Evolutionary conservation across 345 rosid genomes (phyloP), one percentile per base, ranked within the genome.

Genomic region (Lepidium sativum): DNA sequence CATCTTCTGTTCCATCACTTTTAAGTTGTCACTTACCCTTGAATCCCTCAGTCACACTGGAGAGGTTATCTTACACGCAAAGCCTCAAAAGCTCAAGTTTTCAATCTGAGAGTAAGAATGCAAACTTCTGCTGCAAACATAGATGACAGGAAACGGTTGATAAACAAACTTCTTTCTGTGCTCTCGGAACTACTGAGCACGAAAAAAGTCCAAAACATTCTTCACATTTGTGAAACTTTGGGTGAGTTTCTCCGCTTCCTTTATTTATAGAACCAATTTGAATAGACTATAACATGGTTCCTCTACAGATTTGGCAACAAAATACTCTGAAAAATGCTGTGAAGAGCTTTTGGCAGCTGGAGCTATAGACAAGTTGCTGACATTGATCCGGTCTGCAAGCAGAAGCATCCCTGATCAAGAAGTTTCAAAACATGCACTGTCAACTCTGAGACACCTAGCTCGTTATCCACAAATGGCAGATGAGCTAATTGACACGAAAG

Each of bases 401-500:
- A 81, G 87, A 75, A 92, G 98, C 79, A 80, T 92, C 38, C 98
- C 97, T 42, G 96, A 92, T 65, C 98, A 86, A 69, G 81, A 87
- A 79, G 84, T 92, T 54, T 71, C 86, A 60, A 92, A 82, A 79
- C 90, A 86, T 59, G 85, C 96, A 1, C 84, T 92, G 6, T 87
- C 92, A 10, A 84, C 94, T 8, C 81, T 92, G 50, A 79, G 83
- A 63, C 89, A 90, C 75, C 86, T 90, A 15, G 78, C 85, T 39
- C 80, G 88, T 2, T 80, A 86, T 50, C 84, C 83, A 6, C 81
- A 88, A 63, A 74, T 92, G 79, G 75, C 78, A 39, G 82, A 84
- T 60, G 84, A 75, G 47, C 80, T 90, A 51, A 78, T 87, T 39
- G 64, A 72, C 37, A 68, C 80, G 35, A 80, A 68, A 45, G 81